A percentile compares a stretch with the other conserved stretches of the same genome.
These are phyloP conservation scores for Neofusicoccum ribis DNA, from an alignment of 2,329 filamentous ascomycete genomes.

Conservation along the genomic window DNA sequence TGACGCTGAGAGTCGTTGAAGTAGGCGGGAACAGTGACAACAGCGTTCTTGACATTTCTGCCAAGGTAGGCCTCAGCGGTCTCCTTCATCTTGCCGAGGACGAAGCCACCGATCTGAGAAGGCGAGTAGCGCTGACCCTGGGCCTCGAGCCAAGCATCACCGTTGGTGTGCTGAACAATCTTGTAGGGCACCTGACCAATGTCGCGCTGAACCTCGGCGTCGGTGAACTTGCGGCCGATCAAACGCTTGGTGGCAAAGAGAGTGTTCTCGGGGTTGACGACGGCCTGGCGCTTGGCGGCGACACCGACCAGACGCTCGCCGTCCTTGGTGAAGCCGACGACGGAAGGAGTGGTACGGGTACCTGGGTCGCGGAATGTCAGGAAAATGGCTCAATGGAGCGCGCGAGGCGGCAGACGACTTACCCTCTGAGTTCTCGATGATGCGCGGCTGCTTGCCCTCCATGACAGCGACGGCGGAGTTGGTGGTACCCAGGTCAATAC, in stretches of 20 bases:
- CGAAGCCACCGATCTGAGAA: slow-evolving; percentile 96
- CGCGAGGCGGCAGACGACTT: slow-evolving; percentile 31
- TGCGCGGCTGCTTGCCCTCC: slow-evolving; percentile 93
- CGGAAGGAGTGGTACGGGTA: slow-evolving; percentile 87
- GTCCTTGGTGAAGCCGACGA: slow-evolving; percentile 93
- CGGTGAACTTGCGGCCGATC: slow-evolving; percentile 95
- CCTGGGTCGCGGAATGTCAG: slow-evolving; percentile 49
- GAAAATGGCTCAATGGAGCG: slow-evolving; percentile 1
- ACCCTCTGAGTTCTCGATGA: slow-evolving; percentile 98
- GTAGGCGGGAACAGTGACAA: slow-evolving; percentile 95
- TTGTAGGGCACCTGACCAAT: slow-evolving; percentile 98
- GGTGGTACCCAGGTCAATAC: slow-evolving; percentile 97
- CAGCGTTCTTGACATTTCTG: slow-evolving; percentile 90
- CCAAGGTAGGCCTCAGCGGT: slow-evolving; percentile 91
- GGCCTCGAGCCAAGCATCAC: slow-evolving; percentile 93
- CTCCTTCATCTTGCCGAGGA: slow-evolving; percentile 99
- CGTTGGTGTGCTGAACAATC: slow-evolving; percentile 95
- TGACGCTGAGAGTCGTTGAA: slow-evolving; percentile 99
- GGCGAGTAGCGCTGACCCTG: slow-evolving; percentile 95
- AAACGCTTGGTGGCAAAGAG: slow-evolving; percentile 98
- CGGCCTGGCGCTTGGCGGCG: slow-evolving; percentile 94
- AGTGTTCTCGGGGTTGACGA: slow-evolving; percentile 98
- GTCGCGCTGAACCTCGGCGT: slow-evolving; percentile 90
- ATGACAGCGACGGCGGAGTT: slow-evolving; percentile 97
- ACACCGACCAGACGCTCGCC: slow-evolving; percentile 96